phyloP scores from a whole-genome alignment of 2,329 filamentous ascomycete genomes.

The Teratosphaeria destructans region DNA sequence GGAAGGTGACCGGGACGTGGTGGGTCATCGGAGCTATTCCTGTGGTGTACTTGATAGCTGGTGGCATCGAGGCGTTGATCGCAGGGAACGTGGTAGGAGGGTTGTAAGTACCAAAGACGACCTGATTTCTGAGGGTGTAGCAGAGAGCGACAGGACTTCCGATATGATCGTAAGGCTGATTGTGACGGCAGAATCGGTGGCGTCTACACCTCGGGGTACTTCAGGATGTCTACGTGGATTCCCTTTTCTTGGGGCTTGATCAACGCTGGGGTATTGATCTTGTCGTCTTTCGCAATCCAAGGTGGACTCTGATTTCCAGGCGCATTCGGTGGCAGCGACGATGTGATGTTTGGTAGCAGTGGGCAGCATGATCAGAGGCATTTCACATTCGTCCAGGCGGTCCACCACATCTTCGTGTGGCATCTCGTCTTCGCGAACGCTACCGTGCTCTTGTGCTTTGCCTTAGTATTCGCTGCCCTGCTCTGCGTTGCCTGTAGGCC shows the following conservation, averaged over 20 bases:
- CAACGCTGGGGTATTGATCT: constrained; percentile 69
- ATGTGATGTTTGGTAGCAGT: not conserved
- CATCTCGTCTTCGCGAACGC: not conserved
- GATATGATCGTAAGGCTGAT: not conserved
- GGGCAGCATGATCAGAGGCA: not conserved
- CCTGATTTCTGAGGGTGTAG: not conserved
- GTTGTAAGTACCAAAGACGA: constrained; percentile 47
- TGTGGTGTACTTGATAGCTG: constrained; percentile 58
- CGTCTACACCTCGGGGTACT: constrained; percentile 72
- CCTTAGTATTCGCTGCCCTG: not conserved
- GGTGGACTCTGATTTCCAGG: constrained; percentile 59
- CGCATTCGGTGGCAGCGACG: not conserved
- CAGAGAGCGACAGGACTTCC: not conserved
- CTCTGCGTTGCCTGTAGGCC: not conserved
- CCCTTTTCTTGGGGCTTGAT: constrained; percentile 81
- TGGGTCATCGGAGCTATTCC: constrained; percentile 52
- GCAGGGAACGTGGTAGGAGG: constrained; percentile 73
- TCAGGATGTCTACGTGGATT: constrained; percentile 89
- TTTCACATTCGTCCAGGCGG: not conserved
- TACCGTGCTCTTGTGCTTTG: not conserved
- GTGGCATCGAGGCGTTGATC: constrained; percentile 64
- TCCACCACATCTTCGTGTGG: not conserved
- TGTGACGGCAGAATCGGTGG: constrained; percentile 54
- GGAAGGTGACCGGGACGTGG: constrained; percentile 29
- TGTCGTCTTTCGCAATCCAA: constrained; percentile 89